Conservation (phyloP, 2,329 filamentous ascomycete genomes). For the Microcyclosporella mali region DNA sequence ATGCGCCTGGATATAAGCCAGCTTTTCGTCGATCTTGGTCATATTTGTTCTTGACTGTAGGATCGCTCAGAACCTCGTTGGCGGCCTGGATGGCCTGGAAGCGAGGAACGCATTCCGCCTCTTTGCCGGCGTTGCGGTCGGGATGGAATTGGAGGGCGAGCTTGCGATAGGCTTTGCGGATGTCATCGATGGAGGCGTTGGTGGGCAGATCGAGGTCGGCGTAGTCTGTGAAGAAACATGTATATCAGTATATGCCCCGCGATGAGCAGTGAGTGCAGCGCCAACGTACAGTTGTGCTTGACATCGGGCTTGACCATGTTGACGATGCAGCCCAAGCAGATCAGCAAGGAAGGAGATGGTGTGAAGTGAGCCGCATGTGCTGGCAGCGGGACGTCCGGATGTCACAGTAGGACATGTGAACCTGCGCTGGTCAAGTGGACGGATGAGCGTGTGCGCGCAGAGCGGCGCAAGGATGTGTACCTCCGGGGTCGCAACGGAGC, state of each 20-base stretch:
- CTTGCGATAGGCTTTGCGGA: constrained; percentile 82
- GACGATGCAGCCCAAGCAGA: constrained; percentile 11
- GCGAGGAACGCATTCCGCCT: constrained; percentile 70
- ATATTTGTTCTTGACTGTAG: constrained; percentile 53
- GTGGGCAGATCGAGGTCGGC: constrained; percentile 68
- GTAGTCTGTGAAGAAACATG: constrained; percentile 37
- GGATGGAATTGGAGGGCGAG: constrained; percentile 82
- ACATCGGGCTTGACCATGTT: constrained; percentile 33
- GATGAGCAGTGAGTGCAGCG: not conserved
- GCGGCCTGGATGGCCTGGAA: constrained; percentile 85
- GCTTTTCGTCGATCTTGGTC: constrained; percentile 54
- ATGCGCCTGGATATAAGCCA: constrained; percentile 31
- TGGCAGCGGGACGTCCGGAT: constrained; percentile 1
- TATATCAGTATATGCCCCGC: constrained; percentile 5
- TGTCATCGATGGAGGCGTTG: constrained; percentile 63
- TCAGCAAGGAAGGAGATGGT: constrained; percentile 1
- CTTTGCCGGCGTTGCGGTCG: constrained; percentile 78
- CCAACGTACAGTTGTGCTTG: constrained; percentile 24
- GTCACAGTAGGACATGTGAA: constrained; percentile 8
- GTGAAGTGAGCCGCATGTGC: constrained; percentile 5
- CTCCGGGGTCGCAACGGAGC: no score
- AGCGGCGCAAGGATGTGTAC: no score
- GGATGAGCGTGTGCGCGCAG: no score
- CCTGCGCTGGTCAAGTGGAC: not conserved
- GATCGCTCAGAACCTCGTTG: constrained; percentile 66